Evolutionary conservation across 306 rosid species (phyloP), one percentile per base, ranked within the genome.

Genomic region (Medicago lupulina): DNA sequence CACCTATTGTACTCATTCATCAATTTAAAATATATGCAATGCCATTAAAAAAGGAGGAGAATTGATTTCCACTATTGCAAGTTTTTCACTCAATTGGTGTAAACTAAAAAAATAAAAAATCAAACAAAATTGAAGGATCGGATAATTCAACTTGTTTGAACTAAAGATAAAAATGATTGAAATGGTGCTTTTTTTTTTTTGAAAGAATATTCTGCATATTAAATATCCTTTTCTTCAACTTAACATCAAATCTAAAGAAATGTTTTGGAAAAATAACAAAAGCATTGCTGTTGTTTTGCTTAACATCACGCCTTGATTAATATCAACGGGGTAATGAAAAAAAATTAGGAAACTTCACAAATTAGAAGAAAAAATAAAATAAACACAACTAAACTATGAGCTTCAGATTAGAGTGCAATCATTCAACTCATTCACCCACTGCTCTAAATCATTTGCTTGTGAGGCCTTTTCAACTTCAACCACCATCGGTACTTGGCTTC

Each of bases 371-470:
- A 66, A 66, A 6, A 38, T 14, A 23, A 25, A 58, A 14, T 8
- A 0, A 72, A 19, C 25, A 57, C 7, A 39, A 38, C 50, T 40
- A 57, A 6, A 28, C 39, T 50, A 63, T 2, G 63, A 67, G 10
- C 61, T 9, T 51, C n/a, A 67, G 0, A 67, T 40, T 9, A 67
- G 34, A 67, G 67, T 23, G 36, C 59, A 67, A 77, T 68, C 75
- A 16, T 40, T 64, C 25, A 36, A 53, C 13, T 65, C 73, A 21
- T 66, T 60, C 63, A 74, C 39, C 79, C 71, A 80, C 49, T 80
- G 39, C 44, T 74, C 76, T 58, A 16, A 54, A 64, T n/a, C 17
- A 36, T 34, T 67, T 44, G 0, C 46, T 49, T 46, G 7, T 6
- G 14, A 44, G 0, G 47, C 55, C 54, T 16, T 23, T 10, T 66